Evolutionary conservation across 1,284 basidiomycete species (phyloP).

Genomic region (Trametes versicolor): DNA sequence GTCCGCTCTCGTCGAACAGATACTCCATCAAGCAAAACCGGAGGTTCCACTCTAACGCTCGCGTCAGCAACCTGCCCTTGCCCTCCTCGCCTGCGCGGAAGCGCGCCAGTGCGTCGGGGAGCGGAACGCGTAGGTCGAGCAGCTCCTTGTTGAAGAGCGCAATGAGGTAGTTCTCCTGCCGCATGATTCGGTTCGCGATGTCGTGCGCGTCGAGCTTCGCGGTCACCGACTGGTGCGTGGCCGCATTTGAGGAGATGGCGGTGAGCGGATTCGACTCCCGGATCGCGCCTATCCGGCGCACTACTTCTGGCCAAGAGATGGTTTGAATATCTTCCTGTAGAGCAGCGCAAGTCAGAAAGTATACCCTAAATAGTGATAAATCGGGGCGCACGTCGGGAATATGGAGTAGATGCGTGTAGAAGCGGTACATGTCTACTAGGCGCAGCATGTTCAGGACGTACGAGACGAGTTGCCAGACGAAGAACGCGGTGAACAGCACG

Average conservation of each 20-base stretch:
- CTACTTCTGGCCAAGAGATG: slow-evolving; percentile 96
- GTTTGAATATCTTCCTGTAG: slow-evolving; percentile 94
- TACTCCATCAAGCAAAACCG: slow-evolving; percentile 95
- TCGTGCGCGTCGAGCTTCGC: slow-evolving; percentile 97
- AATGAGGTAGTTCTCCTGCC: slow-evolving; percentile 98
- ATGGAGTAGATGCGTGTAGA: slow-evolving; percentile 83
- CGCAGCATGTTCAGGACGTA: slow-evolving; percentile 75
- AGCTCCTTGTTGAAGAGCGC: slow-evolving; percentile 98
- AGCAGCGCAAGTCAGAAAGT: background rate
- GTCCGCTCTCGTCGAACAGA: slow-evolving; percentile 88
- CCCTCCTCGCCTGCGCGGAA: slow-evolving; percentile 59
- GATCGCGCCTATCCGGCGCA: slow-evolving; percentile 87
- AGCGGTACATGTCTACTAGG: slow-evolving; percentile 92
- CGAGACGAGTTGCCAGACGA: slow-evolving; percentile 76
- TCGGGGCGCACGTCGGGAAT: slow-evolving; percentile 79
- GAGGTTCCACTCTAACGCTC: slow-evolving; percentile 96
- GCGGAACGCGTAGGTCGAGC: slow-evolving; percentile 86
- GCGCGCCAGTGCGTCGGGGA: slow-evolving; percentile 66
- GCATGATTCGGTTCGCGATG: slow-evolving; percentile 95
- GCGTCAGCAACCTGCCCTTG: slow-evolving; percentile 83
- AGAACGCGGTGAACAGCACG: slow-evolving; percentile 83
- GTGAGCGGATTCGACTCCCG: slow-evolving; percentile 92
- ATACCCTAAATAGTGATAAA: slow-evolving; percentile 20
- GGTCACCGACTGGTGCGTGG: slow-evolving; percentile 57
- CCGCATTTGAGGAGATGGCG: slow-evolving; percentile 76